phyloP scores from a whole-genome alignment of 345 rosid species.

The Mangifera indica region DNA sequence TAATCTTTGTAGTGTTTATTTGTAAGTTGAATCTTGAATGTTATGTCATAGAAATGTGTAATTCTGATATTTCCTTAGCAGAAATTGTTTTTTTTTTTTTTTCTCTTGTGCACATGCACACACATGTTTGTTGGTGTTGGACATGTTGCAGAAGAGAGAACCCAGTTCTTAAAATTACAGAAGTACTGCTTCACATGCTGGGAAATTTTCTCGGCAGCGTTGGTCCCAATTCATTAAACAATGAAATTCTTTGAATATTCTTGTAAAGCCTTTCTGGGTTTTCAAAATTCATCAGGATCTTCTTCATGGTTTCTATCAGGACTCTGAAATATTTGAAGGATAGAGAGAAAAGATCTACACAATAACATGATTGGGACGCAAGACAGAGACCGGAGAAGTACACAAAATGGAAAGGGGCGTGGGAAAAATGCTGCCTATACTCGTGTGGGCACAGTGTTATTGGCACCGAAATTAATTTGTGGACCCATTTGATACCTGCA shows the following conservation, averaged over 20 bases:
- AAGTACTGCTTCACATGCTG: background rate
- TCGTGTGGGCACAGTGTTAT: constrained; percentile 11
- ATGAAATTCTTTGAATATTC: no score
- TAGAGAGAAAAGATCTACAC: background rate
- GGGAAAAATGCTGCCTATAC: constrained; percentile 17
- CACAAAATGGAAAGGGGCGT: constrained; percentile 16
- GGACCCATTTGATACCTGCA: background rate
- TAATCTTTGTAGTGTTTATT: constrained; percentile 18
- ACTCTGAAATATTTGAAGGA: background rate
- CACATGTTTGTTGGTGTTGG: constrained; percentile 30
- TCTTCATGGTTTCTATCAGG: no score
- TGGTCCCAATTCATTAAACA: background rate
- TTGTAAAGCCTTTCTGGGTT: no score
- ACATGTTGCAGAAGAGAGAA: constrained; percentile 18
- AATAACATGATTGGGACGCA: constrained; percentile 3
- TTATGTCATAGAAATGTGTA: background rate
- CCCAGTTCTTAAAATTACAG: background rate
- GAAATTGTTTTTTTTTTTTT: background rate
- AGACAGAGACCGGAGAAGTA: constrained; percentile 15
- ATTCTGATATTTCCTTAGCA: background rate
- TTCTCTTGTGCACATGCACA: constrained; percentile 25
- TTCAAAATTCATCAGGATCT: no score
- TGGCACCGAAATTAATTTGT: background rate
- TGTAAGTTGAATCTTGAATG: constrained; percentile 7
- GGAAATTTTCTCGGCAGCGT: background rate